Base-by-base conservation (phyloP, 768 basidiomycete species). In the Suillus tomentosus region DNA sequence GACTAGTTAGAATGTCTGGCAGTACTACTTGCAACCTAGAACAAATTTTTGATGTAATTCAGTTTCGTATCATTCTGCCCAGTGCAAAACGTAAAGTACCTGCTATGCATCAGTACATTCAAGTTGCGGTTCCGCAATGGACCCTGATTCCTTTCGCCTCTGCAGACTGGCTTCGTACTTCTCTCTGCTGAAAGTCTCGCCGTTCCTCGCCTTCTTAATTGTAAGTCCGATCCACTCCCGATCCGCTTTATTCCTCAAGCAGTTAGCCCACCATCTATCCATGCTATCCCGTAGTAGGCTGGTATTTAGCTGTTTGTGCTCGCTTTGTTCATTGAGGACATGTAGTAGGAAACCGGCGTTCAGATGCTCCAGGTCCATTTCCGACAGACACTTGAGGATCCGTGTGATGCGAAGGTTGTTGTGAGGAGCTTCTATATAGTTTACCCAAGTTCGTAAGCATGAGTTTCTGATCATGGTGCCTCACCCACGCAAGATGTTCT, bases 221-320 rank as follows among this genome's bases (percentile, higher is more conserved):
- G 82, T 66, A n/a, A 70, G 73, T 37, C 79, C 77, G 45, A 91
- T 79, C 82, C 84, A 87, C 31, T 74, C 70, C 66, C 89, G 79
- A 66, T 89, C 87, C 64, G 79, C 75, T n/a, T 82, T 80, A 66
- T 87, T 80, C 65, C 90, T 79, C 59, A 90, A 76, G 71, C 90
- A 92, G 69, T 89, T 89, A 22, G 85, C 85, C 90, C 90, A 91
- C 87, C 88, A 92, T 63, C 80, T 78, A 65, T 90, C 90, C 89
- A 91, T 91, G 72, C 90, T 91, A 66, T 76, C 74, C 57, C 74
- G 72, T 57, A 91, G 76, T 13, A 75, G 74, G 11, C 69, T 67
- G n/a, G 82, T 78, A 69, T 84, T 79, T 50, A 92, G 79, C 69
- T 82, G 76, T 37, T 78, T 76, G 24, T 78, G 71, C 71, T 88